phyloP scores from a whole-genome alignment of 305 asterid genomes.

The Fraxinus baroniana region DNA sequence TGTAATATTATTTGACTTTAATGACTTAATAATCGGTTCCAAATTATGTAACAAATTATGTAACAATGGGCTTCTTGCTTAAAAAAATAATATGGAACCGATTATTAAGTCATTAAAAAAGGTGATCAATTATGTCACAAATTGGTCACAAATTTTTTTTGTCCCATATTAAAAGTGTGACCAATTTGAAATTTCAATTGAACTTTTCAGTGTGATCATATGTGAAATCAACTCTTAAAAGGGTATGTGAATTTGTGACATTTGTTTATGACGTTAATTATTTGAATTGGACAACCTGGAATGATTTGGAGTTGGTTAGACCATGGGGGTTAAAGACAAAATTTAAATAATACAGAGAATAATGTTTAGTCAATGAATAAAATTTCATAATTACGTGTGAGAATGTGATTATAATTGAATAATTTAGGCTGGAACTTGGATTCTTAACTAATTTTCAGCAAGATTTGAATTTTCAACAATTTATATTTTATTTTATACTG shows the following conservation, averaged over 20 bases:
- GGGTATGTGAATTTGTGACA: neutral
- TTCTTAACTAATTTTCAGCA: neutral
- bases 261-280: neutral
- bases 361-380: neutral
- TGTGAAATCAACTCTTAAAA: neutral
- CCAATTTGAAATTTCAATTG: neutral
- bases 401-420: neutral
- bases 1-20: neutral
- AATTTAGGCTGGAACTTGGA: neutral
- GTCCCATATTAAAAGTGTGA: too few species aligned
- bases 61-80: too few species aligned
- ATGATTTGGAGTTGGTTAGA: neutral
- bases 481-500: too few species aligned
- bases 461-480: neutral
- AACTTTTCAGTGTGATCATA: neutral
- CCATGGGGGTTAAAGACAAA: neutral
- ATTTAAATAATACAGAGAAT: neutral
- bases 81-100: too few species aligned
- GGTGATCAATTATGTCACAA: too few species aligned
- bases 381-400: neutral
- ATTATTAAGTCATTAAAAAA: too few species aligned
- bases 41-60: too few species aligned
- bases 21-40: too few species aligned
- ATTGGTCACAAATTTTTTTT: too few species aligned
- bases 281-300: neutral